Base-by-base conservation (phyloP, 257 asterid species). In the Henckelia pumila region DNA sequence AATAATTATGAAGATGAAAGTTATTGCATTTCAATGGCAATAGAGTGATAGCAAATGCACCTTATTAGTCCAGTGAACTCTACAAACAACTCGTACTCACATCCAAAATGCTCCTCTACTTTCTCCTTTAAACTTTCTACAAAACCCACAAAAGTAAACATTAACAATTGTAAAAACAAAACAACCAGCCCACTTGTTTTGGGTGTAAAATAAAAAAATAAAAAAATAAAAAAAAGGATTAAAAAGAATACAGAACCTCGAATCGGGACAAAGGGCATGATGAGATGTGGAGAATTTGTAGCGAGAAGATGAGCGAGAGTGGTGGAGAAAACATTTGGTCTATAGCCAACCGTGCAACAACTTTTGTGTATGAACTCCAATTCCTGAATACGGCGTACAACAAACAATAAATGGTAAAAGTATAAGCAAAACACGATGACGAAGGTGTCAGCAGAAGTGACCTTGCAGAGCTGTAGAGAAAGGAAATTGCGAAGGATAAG, bases 61-160 rank as follows among this genome's bases (percentile, higher is more conserved):
- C 97, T 91, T 61, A 92, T 83, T 59, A 90, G 84, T 33, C 96
- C 98, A 68, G 97, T 93, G 77, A 89, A 93, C 80, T 93, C 98
- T 67, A 93, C 85, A 70, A 88, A 81, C 82, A 93, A 76, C 74
- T 89, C 95, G 71, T 79, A 88, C 76, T 83, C 88, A 56, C 96
- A 89, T 19, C 88, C 90, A 72, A 93, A 89, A 56, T 78, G 75
- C 71, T 86, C 96, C 79, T 93, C 98, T 77, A 80, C 90, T 64
- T 76, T 85, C 70, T 93, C 98, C 86, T 79, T 86, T 78, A 93
- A 75, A 77, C 73, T 84, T 77, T 93, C 98, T 91, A 63, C 71
- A 75, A 67, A 66, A 44, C 56, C 33, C 49, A 49, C 61, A 20
- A 68, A 21, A 7, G 63, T 72, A 35, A 57, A 58, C 37, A 76